phyloP scores from a whole-genome alignment of 768 basidiomycete species.

The Russula vinacea region DNA sequence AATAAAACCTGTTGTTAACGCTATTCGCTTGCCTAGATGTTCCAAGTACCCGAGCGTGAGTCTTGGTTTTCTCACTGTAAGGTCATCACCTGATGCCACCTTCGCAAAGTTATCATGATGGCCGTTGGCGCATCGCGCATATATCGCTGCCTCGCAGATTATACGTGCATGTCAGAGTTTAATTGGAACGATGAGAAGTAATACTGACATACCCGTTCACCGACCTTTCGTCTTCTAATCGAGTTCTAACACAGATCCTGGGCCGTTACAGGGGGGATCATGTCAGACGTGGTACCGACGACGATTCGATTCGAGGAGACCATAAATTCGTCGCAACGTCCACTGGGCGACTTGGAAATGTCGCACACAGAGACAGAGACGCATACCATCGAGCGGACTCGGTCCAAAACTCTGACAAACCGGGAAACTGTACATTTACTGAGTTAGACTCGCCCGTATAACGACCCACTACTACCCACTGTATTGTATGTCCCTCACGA shows the following conservation, averaged over 20 bases:
- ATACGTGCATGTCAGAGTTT: conserved; percentile 23
- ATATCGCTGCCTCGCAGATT: conserved; percentile 24
- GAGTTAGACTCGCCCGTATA: conserved; percentile 1
- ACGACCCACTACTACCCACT: not conserved
- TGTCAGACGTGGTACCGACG: not conserved
- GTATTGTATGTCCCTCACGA: not conserved
- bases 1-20: not conserved
- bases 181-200: conserved; percentile 24
- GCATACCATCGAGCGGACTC: not conserved
- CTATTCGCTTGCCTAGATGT: conserved; percentile 15
- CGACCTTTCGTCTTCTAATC: not conserved
- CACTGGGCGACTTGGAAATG: not conserved
- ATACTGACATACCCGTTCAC: not conserved
- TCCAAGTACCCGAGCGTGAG: conserved; percentile 27
- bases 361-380: not conserved
- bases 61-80: not conserved
- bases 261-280: not conserved
- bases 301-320: conserved; percentile 7
- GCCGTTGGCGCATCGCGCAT: conserved; percentile 25
- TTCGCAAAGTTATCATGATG: conserved; percentile 25
- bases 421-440: not conserved
- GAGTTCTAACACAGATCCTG: conserved; percentile 6
- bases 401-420: not conserved
- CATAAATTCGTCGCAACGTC: not conserved
- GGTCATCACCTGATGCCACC: not conserved